Base-by-base conservation (phyloP, 2,329 filamentous ascomycete species). In the Pseudofabraea citricarpa region DNA sequence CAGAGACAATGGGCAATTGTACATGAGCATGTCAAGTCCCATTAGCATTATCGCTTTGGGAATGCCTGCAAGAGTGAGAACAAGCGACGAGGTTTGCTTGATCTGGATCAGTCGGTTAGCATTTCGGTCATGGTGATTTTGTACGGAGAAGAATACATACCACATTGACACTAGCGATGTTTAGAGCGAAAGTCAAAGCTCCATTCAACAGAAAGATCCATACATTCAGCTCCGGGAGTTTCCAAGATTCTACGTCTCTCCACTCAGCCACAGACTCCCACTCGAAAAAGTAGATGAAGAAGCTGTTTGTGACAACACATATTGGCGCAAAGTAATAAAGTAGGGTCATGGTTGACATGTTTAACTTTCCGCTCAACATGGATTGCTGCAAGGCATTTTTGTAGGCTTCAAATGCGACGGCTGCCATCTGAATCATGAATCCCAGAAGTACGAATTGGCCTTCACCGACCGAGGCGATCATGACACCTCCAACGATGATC, bases 321-420 rank as follows among this genome's bases (percentile, higher is more conserved):
- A 89, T 82, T 5, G 88, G 88, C 1, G 88, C 89, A 61, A 88
- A 94, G 72, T 94, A 94, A 74, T 94, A 94, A 18, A 94, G 76
- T 23, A 86, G 88, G 49, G 93, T 87, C 26, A 95, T 75, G 26
- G 88, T 87, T 59, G 93, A 87, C 88, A 94, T 93, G 72, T 87
- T 88, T 18, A 18, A 12, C 36, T 45, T 48, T 20, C 48, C 48
- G 60, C 81, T 87, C 40, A 95, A 78, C 56, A 95, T 74, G 47
- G 85, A 81, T 68, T 94, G 85, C 45, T 93, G 87, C 85, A 94
- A 88, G 67, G 90, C 83, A 50, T 93, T 71, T 47, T 88, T 83
- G 49, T 87, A 75, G 35, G 88, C 87, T 69, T 94, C 88, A 59
- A 90, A 91, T 40, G 84, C 63, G 53, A 90, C 87, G 51, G 87